phyloP scores from a whole-genome alignment of 1,284 basidiomycete species.

The Trametes versicolor region DNA sequence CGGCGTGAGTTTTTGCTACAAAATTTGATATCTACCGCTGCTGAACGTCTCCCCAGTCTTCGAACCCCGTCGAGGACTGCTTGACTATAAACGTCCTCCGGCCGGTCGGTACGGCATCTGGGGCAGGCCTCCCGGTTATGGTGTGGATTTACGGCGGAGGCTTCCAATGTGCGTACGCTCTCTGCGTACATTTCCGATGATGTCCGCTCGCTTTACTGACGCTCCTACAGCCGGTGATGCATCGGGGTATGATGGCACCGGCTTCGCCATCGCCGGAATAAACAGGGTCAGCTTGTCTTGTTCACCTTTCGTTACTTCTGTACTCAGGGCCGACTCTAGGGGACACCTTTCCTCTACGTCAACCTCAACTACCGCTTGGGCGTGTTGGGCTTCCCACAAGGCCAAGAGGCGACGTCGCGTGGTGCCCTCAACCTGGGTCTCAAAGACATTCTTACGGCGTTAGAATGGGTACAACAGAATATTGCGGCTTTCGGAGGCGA shows the following conservation, averaged over 20 bases:
- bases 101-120: slow-evolving; percentile 44
- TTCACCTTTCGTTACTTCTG: neutral
- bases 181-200: slow-evolving; percentile 22
- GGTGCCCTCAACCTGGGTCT: slow-evolving; percentile 55
- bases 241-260: slow-evolving; percentile 14
- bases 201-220: slow-evolving; percentile 44
- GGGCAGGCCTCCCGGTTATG: slow-evolving; percentile 50
- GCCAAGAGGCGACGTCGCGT: slow-evolving; percentile 51
- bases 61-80: slow-evolving; percentile 53
- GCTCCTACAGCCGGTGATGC: slow-evolving; percentile 12
- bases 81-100: slow-evolving; percentile 58
- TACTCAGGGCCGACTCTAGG: slow-evolving; percentile 41
- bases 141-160: slow-evolving; percentile 45
- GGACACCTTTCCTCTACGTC: slow-evolving; percentile 64
- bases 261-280: slow-evolving; percentile 7
- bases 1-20: slow-evolving; percentile 16
- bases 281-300: neutral
- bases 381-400: slow-evolving; percentile 60
- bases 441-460: slow-evolving; percentile 54
- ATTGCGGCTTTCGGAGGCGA: slow-evolving; percentile 60
- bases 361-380: slow-evolving; percentile 64
- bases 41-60: neutral
- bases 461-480: slow-evolving; percentile 60
- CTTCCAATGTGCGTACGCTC: slow-evolving; percentile 21
- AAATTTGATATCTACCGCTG: neutral